phyloP scores from a whole-genome alignment of 805 yeast genomes.

The Jamesozyma lodderae region DNA sequence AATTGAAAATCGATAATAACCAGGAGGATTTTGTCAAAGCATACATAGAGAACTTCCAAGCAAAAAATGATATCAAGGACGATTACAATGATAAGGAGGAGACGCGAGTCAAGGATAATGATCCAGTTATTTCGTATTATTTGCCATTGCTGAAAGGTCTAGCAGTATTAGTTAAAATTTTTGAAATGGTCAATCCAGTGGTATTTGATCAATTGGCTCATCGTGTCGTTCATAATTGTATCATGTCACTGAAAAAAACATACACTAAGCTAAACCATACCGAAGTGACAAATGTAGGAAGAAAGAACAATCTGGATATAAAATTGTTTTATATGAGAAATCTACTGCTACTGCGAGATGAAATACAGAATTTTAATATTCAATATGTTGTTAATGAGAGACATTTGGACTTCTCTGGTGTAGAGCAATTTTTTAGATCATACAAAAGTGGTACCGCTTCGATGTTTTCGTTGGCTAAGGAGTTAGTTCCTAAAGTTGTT shows the following conservation, averaged over 20 bases:
- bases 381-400: slow-evolving; percentile 65
- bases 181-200: slow-evolving; percentile 65
- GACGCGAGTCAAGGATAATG: neutral
- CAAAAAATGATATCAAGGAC: neutral
- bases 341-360: slow-evolving; percentile 58
- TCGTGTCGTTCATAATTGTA: slow-evolving; percentile 70
- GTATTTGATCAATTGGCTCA: slow-evolving; percentile 89
- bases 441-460: slow-evolving; percentile 22
- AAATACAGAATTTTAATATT: slow-evolving; percentile 69
- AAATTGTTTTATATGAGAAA: slow-evolving; percentile 64
- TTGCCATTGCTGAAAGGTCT: slow-evolving; percentile 66
- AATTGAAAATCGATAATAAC: slow-evolving; percentile 15
- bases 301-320: slow-evolving; percentile 36
- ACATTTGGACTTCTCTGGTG: slow-evolving; percentile 67
- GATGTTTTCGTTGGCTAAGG: slow-evolving; percentile 9
- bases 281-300: slow-evolving; percentile 6
- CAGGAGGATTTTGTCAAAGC: slow-evolving; percentile 9
- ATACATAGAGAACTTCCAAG: slow-evolving; percentile 5
- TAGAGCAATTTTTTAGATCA: slow-evolving; percentile 42
- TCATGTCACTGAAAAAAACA: slow-evolving; percentile 50
- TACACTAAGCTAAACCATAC: slow-evolving; percentile 46
- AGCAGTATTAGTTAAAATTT: slow-evolving; percentile 62
- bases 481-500: slow-evolving; percentile 41
- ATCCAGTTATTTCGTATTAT: slow-evolving; percentile 36
- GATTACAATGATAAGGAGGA: neutral